Base-by-base conservation (phyloP, 192 early-diverging fungal species). In the Martensiomyces pterosporus region DNA sequence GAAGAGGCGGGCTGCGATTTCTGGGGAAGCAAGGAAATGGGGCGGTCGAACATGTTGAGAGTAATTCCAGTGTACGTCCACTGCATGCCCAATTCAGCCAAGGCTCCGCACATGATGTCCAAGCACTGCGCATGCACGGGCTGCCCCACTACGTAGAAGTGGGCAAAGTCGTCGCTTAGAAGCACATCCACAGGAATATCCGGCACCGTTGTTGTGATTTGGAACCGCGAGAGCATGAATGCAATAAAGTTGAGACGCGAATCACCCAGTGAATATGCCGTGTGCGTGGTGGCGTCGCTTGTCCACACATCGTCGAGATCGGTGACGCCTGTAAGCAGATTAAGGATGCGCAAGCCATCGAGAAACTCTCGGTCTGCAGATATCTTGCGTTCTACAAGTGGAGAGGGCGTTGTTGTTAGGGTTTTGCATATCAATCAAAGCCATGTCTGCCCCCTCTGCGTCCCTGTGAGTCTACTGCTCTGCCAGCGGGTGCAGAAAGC, bases 31-130 rank as follows among this genome's bases (percentile, higher is more conserved):
- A 1, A 48, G 29, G 29, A 33, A 48, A 48, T 33, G 4, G 24
- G 47, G 6, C 25, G 13, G 4, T 35, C 35, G 26, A 48, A 48
- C 1, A 48, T 10, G 12, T 48, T 48, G 8, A 48, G 36, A 8
- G 47, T 35, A 7, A 48, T 48, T 6, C 47, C 47, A 2, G 47
- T 48, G 34, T 37, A 48, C 1, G 47, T 48, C 47, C 47, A 48
- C n/a, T 7, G 18, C 18, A 26, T 10, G 12, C 14, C 9, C 9
- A 22, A 12, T n/a, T 22, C 34, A 10, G 36, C 34, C 0, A 48
- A 24, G 19, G 17, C 35, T 4, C 3, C n/a, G 36, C 33, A 24
- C 10, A 48, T 21, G 16, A 48, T 48, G 9, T 16, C 18, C 10
- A 48, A 1, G 19, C 47, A 37, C 3, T 37, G 34, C 9, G 18